phyloP scores from a whole-genome alignment of 2,329 filamentous ascomycete genomes.

The Sporothrix protearum region DNA sequence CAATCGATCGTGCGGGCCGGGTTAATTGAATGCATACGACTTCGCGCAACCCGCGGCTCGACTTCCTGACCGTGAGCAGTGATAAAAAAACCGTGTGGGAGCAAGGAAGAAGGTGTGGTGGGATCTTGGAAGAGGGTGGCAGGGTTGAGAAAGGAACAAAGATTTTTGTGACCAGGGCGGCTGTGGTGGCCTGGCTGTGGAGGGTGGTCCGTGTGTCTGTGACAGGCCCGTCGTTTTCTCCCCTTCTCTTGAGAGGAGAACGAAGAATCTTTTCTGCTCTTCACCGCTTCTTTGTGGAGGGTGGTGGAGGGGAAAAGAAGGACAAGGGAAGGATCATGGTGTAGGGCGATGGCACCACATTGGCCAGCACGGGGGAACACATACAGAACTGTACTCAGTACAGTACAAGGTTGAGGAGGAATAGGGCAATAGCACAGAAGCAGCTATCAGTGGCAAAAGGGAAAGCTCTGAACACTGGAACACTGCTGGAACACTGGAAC shows the following conservation, averaged over 20 bases:
- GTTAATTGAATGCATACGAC: constrained; percentile 14
- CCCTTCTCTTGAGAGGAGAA: not conserved
- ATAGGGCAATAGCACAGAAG: not conserved
- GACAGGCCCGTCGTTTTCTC: not conserved
- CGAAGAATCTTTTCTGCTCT: not conserved
- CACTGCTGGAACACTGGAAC: not conserved
- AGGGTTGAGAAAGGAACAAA: not conserved
- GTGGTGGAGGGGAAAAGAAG: not conserved
- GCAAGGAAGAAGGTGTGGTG: not conserved
- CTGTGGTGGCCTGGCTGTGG: not conserved
- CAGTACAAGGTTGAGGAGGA: no score
- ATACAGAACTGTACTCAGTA: no score
- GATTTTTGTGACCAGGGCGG: not conserved
- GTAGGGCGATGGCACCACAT: not conserved
- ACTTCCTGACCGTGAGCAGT: not conserved
- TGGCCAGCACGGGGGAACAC: no score
- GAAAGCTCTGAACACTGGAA: not conserved
- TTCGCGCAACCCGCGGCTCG: constrained; percentile 9
- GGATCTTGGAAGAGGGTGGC: not conserved
- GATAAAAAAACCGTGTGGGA: not conserved
- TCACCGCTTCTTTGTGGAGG: constrained; percentile 10
- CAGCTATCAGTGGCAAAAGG: not conserved
- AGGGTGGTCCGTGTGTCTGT: not conserved
- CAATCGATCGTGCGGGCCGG: constrained; percentile 1
- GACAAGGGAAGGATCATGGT: not conserved